Base-by-base conservation (phyloP, 352 stramenopile genomes). In the Globisporangium okanoganense region DNA sequence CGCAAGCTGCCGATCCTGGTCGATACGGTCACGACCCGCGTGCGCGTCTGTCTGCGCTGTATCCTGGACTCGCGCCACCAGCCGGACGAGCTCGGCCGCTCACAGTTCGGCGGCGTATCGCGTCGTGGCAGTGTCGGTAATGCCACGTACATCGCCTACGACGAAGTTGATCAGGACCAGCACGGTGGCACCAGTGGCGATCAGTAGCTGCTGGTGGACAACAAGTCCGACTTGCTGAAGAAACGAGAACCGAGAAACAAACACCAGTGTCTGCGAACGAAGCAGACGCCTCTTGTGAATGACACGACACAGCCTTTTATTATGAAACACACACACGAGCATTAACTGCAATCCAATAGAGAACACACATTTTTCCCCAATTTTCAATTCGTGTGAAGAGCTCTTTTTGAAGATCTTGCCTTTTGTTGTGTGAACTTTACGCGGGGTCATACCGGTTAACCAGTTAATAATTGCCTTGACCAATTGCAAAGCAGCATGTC, bases 21-120 rank as follows among this genome's bases (percentile, higher is more conserved):
- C 10, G 79, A 86, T 24, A 62, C 73, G 0, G 70, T 80, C 53
- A 85, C 76, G 12, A 79, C 78, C 2, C 80, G 78, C 22, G 83
- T 94, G 40, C 87, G 85, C 24, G 81, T 91, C 31, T 94, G 85
- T 62, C 61, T 94, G 45, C 72, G 79, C 58, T 94, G 85, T 71
- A 89, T 94, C 61, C 56, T 92, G 22, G 71, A 84, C 64, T 87
- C 80, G 3, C 69, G 85, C 44, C 76, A 75, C 57, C 72, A 88
- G 41, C 79, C 79, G 14, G 82, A 91, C 60, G 82, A 79, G 33
- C 47, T 74, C 10, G 71, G 71, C 0, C 65, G 68, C 18, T 61
- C 58, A 13, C 58, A 86, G 58, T 64, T 86, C 27, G 48, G 22
- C 18, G 18, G 10, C 1, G 35, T n/a, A 10, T 41, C 51, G 1